Conservation (phyloP, 2,329 filamentous ascomycete species). For the Talaromyces marneffei region DNA sequence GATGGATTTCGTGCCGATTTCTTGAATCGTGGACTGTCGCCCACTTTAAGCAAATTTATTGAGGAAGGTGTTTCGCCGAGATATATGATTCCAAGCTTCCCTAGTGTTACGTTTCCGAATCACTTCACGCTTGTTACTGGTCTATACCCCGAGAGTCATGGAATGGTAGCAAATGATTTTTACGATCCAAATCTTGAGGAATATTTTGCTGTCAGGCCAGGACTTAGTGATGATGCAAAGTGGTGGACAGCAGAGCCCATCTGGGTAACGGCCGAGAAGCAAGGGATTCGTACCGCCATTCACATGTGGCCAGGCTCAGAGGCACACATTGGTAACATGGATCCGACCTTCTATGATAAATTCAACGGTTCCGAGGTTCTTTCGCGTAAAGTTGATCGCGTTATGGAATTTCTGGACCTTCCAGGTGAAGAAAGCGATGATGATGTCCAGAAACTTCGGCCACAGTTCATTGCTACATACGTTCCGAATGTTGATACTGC, state of each 20-base stretch:
- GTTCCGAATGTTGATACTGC: conserved; percentile 86
- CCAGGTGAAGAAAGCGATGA: conserved; percentile 62
- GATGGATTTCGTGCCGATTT: conserved; percentile 97
- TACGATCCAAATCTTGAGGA: conserved; percentile 74
- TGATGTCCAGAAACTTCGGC: conserved; percentile 54
- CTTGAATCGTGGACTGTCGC: conserved; percentile 74
- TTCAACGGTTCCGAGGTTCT: conserved; percentile 75
- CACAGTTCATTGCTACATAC: conserved; percentile 89
- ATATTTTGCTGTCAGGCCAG: conserved; percentile 80
- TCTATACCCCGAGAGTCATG: conserved; percentile 85
- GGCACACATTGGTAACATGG: conserved; percentile 68
- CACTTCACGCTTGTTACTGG: conserved; percentile 93
- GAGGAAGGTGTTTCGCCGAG: conserved; percentile 78
- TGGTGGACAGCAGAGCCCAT: conserved; percentile 96
- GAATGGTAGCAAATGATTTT: conserved; percentile 88
- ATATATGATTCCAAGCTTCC: conserved; percentile 93
- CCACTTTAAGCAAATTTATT: conserved; percentile 71
- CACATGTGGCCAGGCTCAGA: conserved; percentile 99
- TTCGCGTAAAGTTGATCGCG: conserved; percentile 66
- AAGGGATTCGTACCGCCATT: conserved; percentile 71
- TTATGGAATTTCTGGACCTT: conserved; percentile 77
- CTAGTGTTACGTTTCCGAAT: conserved; percentile 93
- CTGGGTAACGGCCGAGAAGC: conserved; percentile 85
- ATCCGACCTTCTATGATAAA: conserved; percentile 75
- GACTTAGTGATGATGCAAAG: conserved; percentile 69